Conservation (phyloP, 1,284 basidiomycete species). For the Fomitiporia mediterranea region DNA sequence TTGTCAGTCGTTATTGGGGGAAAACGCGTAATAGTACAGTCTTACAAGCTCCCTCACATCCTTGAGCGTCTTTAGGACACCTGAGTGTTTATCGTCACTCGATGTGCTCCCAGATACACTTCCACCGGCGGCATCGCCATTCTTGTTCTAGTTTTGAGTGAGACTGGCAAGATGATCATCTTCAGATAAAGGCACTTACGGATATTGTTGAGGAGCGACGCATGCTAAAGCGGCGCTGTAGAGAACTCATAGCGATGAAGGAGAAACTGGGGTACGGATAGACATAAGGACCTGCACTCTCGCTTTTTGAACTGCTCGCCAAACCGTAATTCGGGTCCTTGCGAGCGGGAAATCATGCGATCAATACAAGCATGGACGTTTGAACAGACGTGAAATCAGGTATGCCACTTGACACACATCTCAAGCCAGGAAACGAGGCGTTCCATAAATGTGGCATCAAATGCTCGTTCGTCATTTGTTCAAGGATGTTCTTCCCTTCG, state of each 20-base stretch:
- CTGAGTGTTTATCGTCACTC: constrained; percentile 1
- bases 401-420: neutral
- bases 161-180: neutral
- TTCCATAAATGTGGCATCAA: too few relatives aligned
- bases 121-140: constrained; percentile 8
- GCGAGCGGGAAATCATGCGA: neutral
- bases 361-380: neutral
- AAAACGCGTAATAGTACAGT: neutral
- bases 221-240: constrained; percentile 10
- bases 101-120: neutral
- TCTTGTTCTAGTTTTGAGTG: neutral
- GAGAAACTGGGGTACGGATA: neutral
- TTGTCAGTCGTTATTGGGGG: neutral
- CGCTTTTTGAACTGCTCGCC: neutral
- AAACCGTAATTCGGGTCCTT: neutral
- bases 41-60: constrained; percentile 16
- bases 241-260: constrained; percentile 7
- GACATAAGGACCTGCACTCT: neutral
- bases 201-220: constrained; percentile 9
- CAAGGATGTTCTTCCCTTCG: too few relatives aligned
- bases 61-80: constrained; percentile 13
- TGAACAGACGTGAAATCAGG: neutral
- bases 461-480: too few relatives aligned
- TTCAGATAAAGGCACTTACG: constrained; percentile 4
- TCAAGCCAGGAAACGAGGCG: too few relatives aligned